Base-by-base conservation (phyloP, 257 asterid genomes). In the Primulina tabacum region DNA sequence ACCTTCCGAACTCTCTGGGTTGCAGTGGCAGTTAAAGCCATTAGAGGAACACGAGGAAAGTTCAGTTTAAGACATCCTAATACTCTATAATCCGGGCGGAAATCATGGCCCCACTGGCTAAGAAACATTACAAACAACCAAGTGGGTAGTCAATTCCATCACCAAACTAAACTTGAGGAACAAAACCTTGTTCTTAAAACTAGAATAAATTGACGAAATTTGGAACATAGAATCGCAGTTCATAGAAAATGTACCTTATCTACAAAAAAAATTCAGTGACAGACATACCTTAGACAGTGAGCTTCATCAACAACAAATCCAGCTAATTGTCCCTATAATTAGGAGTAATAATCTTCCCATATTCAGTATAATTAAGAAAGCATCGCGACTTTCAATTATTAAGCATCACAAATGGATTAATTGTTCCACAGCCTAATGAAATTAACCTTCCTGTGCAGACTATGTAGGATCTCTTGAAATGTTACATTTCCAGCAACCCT, bases 91-190 rank as follows among this genome's bases (percentile, higher is more conserved):
- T 94, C 99, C 0, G 97, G 99, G 60, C 97, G 97, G 76, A 91
- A 94, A 81, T 91, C 99, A 77, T 94, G 97, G 57, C 99, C 99
- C 99, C 99, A 91, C 75, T 94, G 99, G 82, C 97, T 90, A 91
- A 76, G 78, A 80, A 71, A 78, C 62, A 74, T 60, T 32, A 43
- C 69, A 77, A 75, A 73, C 38, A 69, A 50, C 68, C 40, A 26
- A 65, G 59, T 65, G 67, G 37, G 80, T 67, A 18, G 16, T 18
- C 30, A 69, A 60, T 67, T 67, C 75, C 26, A 33, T 8, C 30
- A 62, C 60, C 57, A 29, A 34, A 71, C 29, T 24, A 47, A 74
- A 55, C 62, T 62, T 28, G 37, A 60, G 30, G 28, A 16, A 65
- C 63, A 75, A 12, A 73, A 75, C 47, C 26, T 1, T 50, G 21